phyloP scores from a whole-genome alignment of 2,329 filamentous ascomycete genomes.

The Cryphonectria nitschkei region DNA sequence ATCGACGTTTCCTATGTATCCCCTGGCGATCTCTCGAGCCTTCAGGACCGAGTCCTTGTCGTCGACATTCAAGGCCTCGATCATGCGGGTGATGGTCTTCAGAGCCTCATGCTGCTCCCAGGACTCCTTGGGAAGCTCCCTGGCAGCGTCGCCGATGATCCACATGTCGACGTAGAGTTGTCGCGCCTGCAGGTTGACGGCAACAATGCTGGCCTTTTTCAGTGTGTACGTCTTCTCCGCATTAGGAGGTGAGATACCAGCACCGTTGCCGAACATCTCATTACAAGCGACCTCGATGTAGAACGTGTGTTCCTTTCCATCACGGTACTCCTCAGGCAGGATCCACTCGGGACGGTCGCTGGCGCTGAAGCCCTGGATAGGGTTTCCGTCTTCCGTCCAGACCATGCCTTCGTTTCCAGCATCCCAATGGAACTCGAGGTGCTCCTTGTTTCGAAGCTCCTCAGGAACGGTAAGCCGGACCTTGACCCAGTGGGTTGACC shows the following conservation, averaged over 20 bases:
- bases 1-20: slow-evolving; percentile 83
- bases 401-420: slow-evolving; percentile 92
- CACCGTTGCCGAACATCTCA: slow-evolving; percentile 94
- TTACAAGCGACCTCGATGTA: slow-evolving; percentile 99
- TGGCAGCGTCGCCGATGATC: slow-evolving; percentile 91
- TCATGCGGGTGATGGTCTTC: slow-evolving; percentile 82
- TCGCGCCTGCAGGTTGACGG: slow-evolving; percentile 83
- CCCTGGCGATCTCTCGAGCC: slow-evolving; percentile 79
- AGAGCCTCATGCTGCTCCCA: slow-evolving; percentile 89
- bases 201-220: slow-evolving; percentile 79
- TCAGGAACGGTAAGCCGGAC: slow-evolving; percentile 77
- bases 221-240: slow-evolving; percentile 83
- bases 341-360: slow-evolving; percentile 91
- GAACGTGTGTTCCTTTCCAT: slow-evolving; percentile 84
- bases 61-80: slow-evolving; percentile 84
- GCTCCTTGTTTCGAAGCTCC: slow-evolving; percentile 73
- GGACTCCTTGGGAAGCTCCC: slow-evolving; percentile 86
- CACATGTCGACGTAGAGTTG: slow-evolving; percentile 90
- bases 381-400: slow-evolving; percentile 88
- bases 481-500: slow-evolving; percentile 98
- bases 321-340: slow-evolving; percentile 77
- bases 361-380: slow-evolving; percentile 89
- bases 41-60: slow-evolving; percentile 77
- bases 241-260: slow-evolving; percentile 84
- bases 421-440: slow-evolving; percentile 97